A percentile compares a stretch with the other conserved stretches of the same genome.
phyloP scores from a whole-genome alignment of 352 stramenopile genomes.

The Phytophthora citrophthora region DNA sequence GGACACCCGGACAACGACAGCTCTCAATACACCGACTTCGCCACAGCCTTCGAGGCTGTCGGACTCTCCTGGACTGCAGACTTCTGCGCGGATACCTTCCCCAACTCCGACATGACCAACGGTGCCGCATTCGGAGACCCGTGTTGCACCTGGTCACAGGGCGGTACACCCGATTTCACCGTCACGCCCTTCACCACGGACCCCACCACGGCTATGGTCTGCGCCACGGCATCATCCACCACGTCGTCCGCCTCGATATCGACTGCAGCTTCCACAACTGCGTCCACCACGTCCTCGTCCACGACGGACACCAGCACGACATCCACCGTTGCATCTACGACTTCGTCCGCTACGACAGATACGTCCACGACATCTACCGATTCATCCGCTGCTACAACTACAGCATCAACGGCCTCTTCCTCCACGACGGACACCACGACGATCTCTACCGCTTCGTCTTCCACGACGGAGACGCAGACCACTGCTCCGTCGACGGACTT shows the following conservation, averaged over 20 bases:
- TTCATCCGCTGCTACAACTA: background rate
- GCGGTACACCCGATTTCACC: conserved; percentile 41
- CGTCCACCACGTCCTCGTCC: conserved; percentile 1
- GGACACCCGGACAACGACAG: conserved; percentile 36
- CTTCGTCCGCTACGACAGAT: conserved; percentile 4
- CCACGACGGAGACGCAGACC: conserved; percentile 2
- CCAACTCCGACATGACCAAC: conserved; percentile 26
- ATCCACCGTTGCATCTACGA: background rate
- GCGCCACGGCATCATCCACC: conserved; percentile 4
- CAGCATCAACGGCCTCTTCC: background rate
- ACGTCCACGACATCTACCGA: conserved; percentile 2
- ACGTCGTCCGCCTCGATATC: background rate
- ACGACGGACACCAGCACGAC: background rate
- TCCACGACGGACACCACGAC: background rate
- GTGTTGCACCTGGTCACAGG: conserved; percentile 41
- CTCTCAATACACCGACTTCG: conserved; percentile 41
- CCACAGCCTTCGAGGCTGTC: conserved; percentile 30
- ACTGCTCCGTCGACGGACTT: conserved; percentile 15
- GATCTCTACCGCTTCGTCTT: background rate
- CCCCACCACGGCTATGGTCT: conserved; percentile 2
- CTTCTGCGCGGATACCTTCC: conserved; percentile 19
- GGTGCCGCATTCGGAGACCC: conserved; percentile 11
- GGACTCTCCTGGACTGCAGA: conserved; percentile 20
- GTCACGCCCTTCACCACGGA: conserved; percentile 31
- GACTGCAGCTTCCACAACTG: background rate